Evolutionary conservation across 352 stramenopile species (phyloP), one percentile per base, ranked within the genome.

Genomic region (Phytophthora tentaculata): DNA sequence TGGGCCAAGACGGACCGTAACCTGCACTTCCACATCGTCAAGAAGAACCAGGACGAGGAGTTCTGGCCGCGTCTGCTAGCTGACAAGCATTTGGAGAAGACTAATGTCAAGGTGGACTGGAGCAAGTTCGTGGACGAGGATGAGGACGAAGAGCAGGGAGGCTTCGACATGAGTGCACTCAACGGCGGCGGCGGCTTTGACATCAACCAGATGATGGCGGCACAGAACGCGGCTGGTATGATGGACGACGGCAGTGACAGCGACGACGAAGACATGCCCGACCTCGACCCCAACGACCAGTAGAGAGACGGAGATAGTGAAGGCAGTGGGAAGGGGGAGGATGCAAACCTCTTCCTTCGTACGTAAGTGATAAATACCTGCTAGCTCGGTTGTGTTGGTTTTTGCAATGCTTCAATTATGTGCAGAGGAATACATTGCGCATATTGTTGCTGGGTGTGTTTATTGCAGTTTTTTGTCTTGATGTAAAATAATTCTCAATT

Each of bases 111-210:
- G 73, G 89, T 98, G 71, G 96, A 99, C 80, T 99, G 96, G 96
- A 89, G 94, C 86, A 96, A 97, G 74, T 99, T 98, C 74, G 94
- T 98, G 41, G 96, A 99, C 73, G 96, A 99, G 76, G 96, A 99
- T 74, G 96, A 99, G 45, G 94, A 98, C 58, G 91, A 97, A 22
- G 94, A 96, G 49, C 78, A 91, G 64, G 74, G 68, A 22, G 85
- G 87, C 68, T 95, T 96, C 62, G 89, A 96, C 71, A 90, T 95
- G 81, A 94, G 82, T 65, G 89, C 89, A 66, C 84, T 95, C 49
- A 90, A 82, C 67, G 89, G 87, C 64, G 89, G 82, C 50, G 90
- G 84, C 45, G 95, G 94, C 69, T 99, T 99, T 70, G 96, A 99
- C 79, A 98, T 97, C 69, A 97, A 96, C 73, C 89, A 97, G 67